A percentile compares a stretch with the other conserved stretches of the same genome.
Conservation (phyloP, 73 alveolate species). For the Paramecium pentaurelia region DNA sequence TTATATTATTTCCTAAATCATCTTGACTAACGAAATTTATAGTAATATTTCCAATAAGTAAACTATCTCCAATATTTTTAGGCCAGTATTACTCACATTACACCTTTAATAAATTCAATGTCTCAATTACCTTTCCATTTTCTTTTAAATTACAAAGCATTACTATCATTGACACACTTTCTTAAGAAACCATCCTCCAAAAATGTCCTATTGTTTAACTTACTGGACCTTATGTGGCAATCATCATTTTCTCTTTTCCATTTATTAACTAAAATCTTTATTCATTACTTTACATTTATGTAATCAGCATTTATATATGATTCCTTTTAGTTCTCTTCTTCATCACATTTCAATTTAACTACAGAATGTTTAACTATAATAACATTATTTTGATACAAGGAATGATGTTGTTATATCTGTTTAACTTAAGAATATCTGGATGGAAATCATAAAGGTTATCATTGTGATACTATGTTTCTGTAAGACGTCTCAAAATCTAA, state of each 20-base stretch:
- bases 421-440: conserved; percentile 61
- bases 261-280: background rate
- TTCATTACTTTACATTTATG: conserved; percentile 60
- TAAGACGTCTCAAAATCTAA: conserved; percentile 67
- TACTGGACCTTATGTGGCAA: conserved; percentile 96
- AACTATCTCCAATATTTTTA: conserved; percentile 55
- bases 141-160: conserved; percentile 90
- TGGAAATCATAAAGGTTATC: conserved; percentile 65
- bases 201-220: conserved; percentile 79
- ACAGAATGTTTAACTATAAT: conserved; percentile 48
- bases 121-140: conserved; percentile 66
- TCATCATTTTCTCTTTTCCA: conserved; percentile 69
- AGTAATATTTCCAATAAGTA: conserved; percentile 53
- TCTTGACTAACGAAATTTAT: conserved; percentile 68
- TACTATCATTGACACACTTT: conserved; percentile 76
- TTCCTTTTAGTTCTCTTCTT: conserved; percentile 47
- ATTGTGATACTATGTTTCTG: conserved; percentile 77
- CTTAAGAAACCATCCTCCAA: conserved; percentile 94
- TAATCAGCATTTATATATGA: conserved; percentile 80
- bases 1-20: conserved; percentile 68
- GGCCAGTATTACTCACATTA: conserved; percentile 95
- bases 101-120: background rate
- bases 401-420: conserved; percentile 72
- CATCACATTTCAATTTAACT: conserved; percentile 37
- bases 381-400: conserved; percentile 62